Conservation (phyloP, 2,329 filamentous ascomycete species). For the Aureobasidium sp. region DNA sequence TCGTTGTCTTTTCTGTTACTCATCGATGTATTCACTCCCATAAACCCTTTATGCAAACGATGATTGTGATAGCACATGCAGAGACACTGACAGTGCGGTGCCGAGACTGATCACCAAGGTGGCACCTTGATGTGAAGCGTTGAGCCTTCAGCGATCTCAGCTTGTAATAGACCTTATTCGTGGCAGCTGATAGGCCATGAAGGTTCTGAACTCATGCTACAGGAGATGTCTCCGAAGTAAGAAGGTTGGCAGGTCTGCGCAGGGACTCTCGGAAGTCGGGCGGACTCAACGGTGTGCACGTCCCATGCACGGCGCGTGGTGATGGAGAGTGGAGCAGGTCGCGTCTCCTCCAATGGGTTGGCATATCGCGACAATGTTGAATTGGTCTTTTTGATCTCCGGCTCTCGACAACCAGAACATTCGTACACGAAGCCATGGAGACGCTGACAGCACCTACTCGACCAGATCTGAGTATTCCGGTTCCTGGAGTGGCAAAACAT, state of each 20-base stretch:
- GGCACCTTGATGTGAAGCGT: constrained; percentile 1
- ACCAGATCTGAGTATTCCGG: not conserved
- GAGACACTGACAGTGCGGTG: too few relatives aligned
- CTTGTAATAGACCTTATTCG: too few relatives aligned
- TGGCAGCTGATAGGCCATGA: too few relatives aligned
- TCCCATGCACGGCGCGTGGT: not conserved
- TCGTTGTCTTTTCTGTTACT: too few relatives aligned
- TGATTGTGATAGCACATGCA: too few relatives aligned
- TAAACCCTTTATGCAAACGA: too few relatives aligned
- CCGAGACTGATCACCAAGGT: not conserved
- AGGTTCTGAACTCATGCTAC: not conserved
- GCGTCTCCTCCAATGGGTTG: not conserved
- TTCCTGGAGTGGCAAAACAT: not conserved
- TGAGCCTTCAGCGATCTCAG: too few relatives aligned
- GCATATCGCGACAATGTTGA: constrained; percentile 4
- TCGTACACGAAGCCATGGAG: constrained; percentile 8
- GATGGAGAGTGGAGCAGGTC: constrained; percentile 2
- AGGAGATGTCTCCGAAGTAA: not conserved
- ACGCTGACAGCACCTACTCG: not conserved
- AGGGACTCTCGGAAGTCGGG: constrained; percentile 6
- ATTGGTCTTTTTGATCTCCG: not conserved
- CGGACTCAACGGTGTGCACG: constrained; percentile 3
- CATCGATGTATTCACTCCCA: too few relatives aligned
- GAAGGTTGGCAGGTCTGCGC: not conserved
- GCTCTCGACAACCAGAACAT: not conserved